These are phyloP conservation scores for Clarireedia paspali DNA, from an alignment of 2,329 filamentous ascomycete genomes.

Conservation along the genomic window DNA sequence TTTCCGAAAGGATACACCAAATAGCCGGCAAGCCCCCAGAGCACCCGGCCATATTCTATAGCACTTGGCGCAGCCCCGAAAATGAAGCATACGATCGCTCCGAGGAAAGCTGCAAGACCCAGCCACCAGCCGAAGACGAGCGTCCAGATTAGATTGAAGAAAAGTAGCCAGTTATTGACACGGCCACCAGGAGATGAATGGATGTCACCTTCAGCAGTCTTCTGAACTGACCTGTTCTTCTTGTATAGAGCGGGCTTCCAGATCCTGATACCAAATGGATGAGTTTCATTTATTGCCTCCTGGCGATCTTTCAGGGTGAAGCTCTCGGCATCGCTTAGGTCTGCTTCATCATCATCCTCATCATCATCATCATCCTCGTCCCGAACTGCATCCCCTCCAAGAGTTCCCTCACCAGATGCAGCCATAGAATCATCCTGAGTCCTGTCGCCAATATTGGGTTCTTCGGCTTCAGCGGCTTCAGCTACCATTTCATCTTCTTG, in stretches of 20 bases:
- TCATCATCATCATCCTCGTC: constrained; percentile 36
- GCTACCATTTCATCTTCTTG: constrained; percentile 37
- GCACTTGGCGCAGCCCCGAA: constrained; percentile 75
- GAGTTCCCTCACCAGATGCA: constrained; percentile 20
- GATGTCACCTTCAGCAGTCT: constrained; percentile 92
- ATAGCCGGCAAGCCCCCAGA: constrained; percentile 79
- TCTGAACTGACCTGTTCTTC: constrained; percentile 92
- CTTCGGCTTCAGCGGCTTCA: constrained; percentile 12
- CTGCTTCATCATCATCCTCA: constrained; percentile 59
- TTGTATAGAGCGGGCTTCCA: constrained; percentile 99
- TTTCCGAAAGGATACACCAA: constrained; percentile 95
- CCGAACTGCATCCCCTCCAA: constrained; percentile 32
- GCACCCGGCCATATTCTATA: constrained; percentile 74
- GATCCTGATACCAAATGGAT: constrained; percentile 96
- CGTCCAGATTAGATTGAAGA: constrained; percentile 90
- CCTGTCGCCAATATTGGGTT: constrained; percentile 12
- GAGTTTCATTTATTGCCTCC: constrained; percentile 96
- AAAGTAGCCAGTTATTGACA: constrained; percentile 74
- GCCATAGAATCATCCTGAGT: constrained; percentile 13
- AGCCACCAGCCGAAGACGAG: constrained; percentile 96
- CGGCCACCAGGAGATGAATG: constrained; percentile 86
- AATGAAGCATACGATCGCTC: constrained; percentile 69
- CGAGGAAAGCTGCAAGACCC: constrained; percentile 64
- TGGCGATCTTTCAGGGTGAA: constrained; percentile 97
- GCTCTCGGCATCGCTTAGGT: constrained; percentile 87